Evolutionary conservation across 768 basidiomycete species (phyloP).

Genomic region (Mycena sanguinolenta): DNA sequence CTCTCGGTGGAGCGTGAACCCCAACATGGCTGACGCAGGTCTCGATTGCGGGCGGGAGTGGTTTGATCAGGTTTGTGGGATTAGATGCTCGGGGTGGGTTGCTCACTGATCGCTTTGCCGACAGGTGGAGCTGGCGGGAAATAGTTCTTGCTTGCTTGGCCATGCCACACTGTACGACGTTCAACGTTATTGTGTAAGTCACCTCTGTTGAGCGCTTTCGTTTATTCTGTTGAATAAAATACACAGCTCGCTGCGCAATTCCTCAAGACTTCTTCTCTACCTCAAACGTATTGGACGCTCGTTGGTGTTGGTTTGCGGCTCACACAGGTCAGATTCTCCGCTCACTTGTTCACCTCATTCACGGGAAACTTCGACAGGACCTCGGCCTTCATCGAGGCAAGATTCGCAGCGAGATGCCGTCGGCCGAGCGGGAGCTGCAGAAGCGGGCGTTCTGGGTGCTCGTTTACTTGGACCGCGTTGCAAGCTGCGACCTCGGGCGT

Average conservation of each 20-base stretch:
- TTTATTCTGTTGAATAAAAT: not conserved
- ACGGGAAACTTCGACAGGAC: not conserved
- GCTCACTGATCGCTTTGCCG: not conserved
- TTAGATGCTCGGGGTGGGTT: not conserved
- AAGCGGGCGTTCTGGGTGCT: conserved; percentile 7
- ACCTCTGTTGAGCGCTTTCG: not conserved
- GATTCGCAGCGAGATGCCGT: not conserved
- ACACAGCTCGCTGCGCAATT: not conserved
- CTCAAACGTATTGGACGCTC: not conserved
- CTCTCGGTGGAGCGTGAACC: conserved; percentile 70
- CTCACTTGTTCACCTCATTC: not conserved
- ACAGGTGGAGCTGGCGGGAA: conserved; percentile 70
- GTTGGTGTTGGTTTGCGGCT: not conserved
- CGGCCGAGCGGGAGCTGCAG: not conserved
- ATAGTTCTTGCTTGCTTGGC: conserved; percentile 46
- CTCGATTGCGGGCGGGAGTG: conserved; percentile 74
- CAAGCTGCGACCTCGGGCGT: not conserved
- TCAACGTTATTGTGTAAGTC: not conserved
- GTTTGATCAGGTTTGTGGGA: conserved; percentile 66
- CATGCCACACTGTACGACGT: not conserved
- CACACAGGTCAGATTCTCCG: not conserved
- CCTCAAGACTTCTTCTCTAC: not conserved
- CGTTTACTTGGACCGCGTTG: not conserved
- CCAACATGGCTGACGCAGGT: conserved; percentile 29
- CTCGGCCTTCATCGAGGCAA: not conserved